Evolutionary conservation across 805 yeast genomes (phyloP).

Genomic region (Schwanniomyces sp.): DNA sequence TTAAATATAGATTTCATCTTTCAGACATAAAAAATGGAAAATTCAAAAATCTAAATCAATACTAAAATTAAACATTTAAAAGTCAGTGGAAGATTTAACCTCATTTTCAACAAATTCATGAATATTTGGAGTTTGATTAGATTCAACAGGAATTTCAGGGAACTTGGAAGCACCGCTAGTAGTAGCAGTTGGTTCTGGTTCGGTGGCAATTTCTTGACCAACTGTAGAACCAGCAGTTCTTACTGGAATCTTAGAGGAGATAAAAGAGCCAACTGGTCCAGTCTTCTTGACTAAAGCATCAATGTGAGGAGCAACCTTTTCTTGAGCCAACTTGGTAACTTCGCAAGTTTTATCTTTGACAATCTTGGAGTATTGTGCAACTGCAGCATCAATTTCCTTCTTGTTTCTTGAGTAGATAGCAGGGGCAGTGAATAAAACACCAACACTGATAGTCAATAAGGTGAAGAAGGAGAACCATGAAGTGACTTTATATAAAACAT

Average conservation of each 20-base stretch:
- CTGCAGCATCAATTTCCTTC: constrained; percentile 70
- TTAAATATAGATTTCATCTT: not conserved
- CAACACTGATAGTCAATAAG: constrained; percentile 54
- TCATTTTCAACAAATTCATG: constrained; percentile 22
- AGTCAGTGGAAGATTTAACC: constrained; percentile 12
- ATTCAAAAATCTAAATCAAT: not conserved
- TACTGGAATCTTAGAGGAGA: constrained; percentile 56
- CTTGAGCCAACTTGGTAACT: constrained; percentile 34
- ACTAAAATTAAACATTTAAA: not conserved
- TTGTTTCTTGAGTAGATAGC: constrained; percentile 70
- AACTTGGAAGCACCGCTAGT: constrained; percentile 38
- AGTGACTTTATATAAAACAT: constrained; percentile 67
- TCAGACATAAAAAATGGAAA: not conserved
- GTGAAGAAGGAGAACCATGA: constrained; percentile 74
- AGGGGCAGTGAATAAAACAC: constrained; percentile 74
- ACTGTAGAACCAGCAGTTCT: constrained; percentile 77
- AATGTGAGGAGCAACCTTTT: constrained; percentile 55
- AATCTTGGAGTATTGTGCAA: constrained; percentile 41
- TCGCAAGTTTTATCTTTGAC: constrained; percentile 54
- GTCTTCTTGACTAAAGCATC: constrained; percentile 56
- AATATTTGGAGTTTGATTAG: constrained; percentile 16
- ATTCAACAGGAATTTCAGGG: constrained; percentile 40
- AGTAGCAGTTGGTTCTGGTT: constrained; percentile 21
- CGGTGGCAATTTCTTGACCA: constrained; percentile 30
- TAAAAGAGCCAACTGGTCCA: constrained; percentile 65